Percentiles rank a stretch among this genome's conserved stretches.
Conservation (phyloP, 371 early-diverging fungal genomes). For the Lichtheimia ornata region DNA sequence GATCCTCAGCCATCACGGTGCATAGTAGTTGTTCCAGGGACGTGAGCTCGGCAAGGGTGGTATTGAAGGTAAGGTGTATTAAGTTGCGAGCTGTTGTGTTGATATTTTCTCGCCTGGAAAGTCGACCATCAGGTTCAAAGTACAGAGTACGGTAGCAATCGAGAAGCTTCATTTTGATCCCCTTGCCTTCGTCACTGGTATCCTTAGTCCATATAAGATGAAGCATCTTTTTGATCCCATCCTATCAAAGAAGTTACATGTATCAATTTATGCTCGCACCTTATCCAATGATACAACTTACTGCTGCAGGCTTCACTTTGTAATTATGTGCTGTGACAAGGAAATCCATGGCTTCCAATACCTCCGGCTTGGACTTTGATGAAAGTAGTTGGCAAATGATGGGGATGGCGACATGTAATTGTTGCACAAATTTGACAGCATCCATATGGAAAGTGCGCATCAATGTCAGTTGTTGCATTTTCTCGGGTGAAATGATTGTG, state of each 20-base stretch:
- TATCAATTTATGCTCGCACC: background rate
- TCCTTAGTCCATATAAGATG: conserved; percentile 95
- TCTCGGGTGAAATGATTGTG: conserved; percentile 43
- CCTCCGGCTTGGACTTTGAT: conserved; percentile 89
- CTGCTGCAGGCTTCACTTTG: conserved; percentile 78
- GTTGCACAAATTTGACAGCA: conserved; percentile 80
- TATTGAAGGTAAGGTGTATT: conserved; percentile 79
- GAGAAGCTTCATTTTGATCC: conserved; percentile 78
- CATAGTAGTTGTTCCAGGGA: conserved; percentile 90
- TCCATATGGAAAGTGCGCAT: conserved; percentile 84
- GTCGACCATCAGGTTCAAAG: conserved; percentile 63
- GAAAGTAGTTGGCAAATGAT: conserved; percentile 81
- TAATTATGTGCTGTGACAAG: conserved; percentile 83
- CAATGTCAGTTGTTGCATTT: conserved; percentile 63
- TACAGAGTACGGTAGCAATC: conserved; percentile 81
- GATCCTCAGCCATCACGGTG: conserved; percentile 64
- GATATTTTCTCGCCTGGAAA: conserved; percentile 61
- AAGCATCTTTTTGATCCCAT: conserved; percentile 90
- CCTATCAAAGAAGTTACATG: conserved; percentile 38
- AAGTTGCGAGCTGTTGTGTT: conserved; percentile 70
- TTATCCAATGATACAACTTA: conserved; percentile 27
- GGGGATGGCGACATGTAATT: conserved; percentile 74
- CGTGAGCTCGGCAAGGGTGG: conserved; percentile 90
- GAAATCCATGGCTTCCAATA: conserved; percentile 93
- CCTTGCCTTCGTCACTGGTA: conserved; percentile 79